Percentiles rank a stretch among this genome's conserved stretches.
Conservation (phyloP, 106 monocot species). For the Dendrobium huoshanense region DNA sequence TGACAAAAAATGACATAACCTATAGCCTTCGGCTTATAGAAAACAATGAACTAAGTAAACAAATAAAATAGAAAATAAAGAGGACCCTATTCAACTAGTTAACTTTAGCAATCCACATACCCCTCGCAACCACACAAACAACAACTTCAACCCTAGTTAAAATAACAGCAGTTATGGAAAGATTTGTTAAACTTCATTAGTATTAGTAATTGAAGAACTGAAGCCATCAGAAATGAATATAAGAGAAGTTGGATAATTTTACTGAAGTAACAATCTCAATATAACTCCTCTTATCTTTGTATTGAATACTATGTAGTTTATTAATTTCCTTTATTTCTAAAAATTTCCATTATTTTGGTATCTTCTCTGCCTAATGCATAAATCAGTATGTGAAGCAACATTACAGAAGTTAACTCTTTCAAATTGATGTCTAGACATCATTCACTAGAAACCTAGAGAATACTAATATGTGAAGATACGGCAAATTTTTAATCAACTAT, state of each 20-base stretch:
- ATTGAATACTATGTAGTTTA: constrained; percentile 1
- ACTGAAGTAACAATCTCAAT: not conserved
- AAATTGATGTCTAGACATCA: not conserved
- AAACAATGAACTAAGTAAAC: too few relatives aligned
- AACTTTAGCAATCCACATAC: too few relatives aligned
- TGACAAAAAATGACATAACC: too few relatives aligned
- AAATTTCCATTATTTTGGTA: not conserved
- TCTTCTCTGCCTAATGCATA: not conserved
- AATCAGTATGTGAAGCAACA: not conserved
- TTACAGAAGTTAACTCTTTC: not conserved
- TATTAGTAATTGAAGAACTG: not conserved
- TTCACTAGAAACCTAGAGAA: not conserved
- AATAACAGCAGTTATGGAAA: too few relatives aligned
- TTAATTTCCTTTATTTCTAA: not conserved
- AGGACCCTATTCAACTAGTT: too few relatives aligned
- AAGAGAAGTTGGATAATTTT: not conserved
- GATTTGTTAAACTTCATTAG: too few relatives aligned
- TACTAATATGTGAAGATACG: not conserved
- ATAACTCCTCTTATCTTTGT: not conserved
- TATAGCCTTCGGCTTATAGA: too few relatives aligned
- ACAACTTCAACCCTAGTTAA: too few relatives aligned
- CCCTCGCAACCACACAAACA: too few relatives aligned
- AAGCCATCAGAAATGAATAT: not conserved
- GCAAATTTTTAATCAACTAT: not conserved
- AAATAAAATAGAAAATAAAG: too few relatives aligned